Evolutionary conservation across 495 filamentous ascomycete genomes (phyloP), one percentile per base, ranked within the genome.

Genomic region (Talaromyces stipitatus): DNA sequence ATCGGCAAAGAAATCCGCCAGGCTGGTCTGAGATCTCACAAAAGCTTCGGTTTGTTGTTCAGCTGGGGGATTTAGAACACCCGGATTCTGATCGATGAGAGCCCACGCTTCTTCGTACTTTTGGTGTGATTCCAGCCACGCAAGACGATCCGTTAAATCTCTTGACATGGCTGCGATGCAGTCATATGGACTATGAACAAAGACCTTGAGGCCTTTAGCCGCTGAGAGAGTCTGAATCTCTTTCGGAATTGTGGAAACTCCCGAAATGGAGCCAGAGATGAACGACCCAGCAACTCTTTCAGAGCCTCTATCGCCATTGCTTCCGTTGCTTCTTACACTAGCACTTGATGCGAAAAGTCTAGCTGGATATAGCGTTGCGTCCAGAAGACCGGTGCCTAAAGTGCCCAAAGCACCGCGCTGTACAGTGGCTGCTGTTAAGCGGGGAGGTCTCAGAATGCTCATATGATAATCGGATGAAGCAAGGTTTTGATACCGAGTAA

Each of bases 151-250:
- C 0, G 82, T 70, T 11, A 91, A 75, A 60, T 96, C 92, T 60
- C 94, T 76, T 62, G 90, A 90, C 0, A 92, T 87, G 0, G 90
- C 88, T 55, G 96, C 76, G 22, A 96, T 82, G 61, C 91, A 95
- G 71, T 98, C 94, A 61, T 94, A 98, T 1, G 95, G 95, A 62
- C 91, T 97, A 52, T 95, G 90, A 28, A 98, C 87, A 66, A 96
- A 96, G 24, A 98, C 89, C 62, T 97, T 97, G 59, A 91, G 80
- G 0, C 94, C 92, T 6, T 84, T 80, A 14, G 83, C 83, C 16
- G 69, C 68, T 16, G 73, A 64, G 45, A 76, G 64, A 57, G 78
- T 76, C 46, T 78, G 69, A 1, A 73, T 57, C 57, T 76, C 73
- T 53, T 73, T 75, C 7, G 74, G 60, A 20, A 68, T 60, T 27